Conservation (phyloP, 2,329 filamentous ascomycete genomes). For the Cytospora mali region DNA sequence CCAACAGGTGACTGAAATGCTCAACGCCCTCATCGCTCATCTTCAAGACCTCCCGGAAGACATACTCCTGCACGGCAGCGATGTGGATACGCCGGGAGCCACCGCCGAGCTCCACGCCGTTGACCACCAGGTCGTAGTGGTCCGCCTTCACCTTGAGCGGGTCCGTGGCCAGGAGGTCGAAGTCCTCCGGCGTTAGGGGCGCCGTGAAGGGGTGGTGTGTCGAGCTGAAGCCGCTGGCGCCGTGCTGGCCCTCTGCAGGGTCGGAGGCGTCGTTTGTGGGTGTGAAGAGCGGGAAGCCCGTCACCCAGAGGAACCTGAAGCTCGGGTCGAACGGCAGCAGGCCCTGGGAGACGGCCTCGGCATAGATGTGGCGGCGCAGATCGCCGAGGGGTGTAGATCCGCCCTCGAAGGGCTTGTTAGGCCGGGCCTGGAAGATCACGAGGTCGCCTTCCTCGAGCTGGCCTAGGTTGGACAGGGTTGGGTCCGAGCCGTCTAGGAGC, state of each 20-base stretch:
- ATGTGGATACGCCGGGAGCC: conserved; percentile 92
- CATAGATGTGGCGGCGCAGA: conserved; percentile 70
- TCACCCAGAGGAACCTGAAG: conserved; percentile 82
- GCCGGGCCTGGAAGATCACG: conserved; percentile 78
- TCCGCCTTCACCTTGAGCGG: conserved; percentile 77
- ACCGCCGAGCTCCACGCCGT: conserved; percentile 91
- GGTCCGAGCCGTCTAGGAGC: conserved; percentile 37
- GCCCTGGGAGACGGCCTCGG: conserved; percentile 64
- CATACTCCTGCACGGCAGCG: conserved; percentile 77
- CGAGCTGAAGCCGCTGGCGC: conserved; percentile 75
- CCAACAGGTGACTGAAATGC: conserved; percentile 83
- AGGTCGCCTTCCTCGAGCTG: conserved; percentile 71
- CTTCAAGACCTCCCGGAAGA: conserved; percentile 81
- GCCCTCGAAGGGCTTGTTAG: conserved; percentile 65
- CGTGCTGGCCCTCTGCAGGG: conserved; percentile 72
- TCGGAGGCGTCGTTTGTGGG: conserved; percentile 61
- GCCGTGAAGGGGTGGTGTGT: conserved; percentile 98
- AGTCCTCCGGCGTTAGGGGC: conserved; percentile 70
- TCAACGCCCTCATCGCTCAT: conserved; percentile 72
- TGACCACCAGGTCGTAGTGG: conserved; percentile 95
- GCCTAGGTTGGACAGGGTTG: conserved; percentile 38
- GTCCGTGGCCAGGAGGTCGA: conserved; percentile 71
- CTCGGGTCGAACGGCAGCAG: conserved; percentile 52
- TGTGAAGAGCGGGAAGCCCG: conserved; percentile 90
- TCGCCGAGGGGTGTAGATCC: conserved; percentile 75